Evolutionary conservation across 148 eudicot species (phyloP).

Genomic region (Rhododendron vialii): DNA sequence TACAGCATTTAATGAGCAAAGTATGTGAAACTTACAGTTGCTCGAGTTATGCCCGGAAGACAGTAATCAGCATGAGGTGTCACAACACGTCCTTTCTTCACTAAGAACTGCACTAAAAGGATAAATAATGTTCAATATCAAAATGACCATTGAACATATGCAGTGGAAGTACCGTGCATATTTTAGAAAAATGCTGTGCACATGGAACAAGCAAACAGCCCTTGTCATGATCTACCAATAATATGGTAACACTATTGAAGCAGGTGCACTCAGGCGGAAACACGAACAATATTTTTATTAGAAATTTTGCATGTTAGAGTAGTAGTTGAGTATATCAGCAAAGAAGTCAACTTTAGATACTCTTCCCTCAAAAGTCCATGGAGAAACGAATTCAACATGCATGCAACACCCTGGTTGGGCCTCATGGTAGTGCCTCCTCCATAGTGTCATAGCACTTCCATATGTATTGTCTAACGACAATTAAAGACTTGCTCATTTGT

Average conservation of each 20-base stretch:
- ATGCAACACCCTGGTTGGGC: not conserved
- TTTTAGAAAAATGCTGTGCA: not conserved
- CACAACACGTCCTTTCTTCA: constrained; percentile 76
- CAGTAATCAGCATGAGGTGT: constrained; percentile 98
- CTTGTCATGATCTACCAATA: not conserved
- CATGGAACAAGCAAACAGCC: not conserved
- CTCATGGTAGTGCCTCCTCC: not conserved
- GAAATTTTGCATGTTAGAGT: not conserved
- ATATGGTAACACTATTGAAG: not conserved
- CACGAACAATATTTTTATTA: not conserved
- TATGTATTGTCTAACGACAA: not conserved
- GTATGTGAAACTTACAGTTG: constrained; percentile 64
- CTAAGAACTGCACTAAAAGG: constrained; percentile 69
- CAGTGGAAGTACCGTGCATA: not conserved
- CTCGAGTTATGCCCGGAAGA: constrained; percentile 96
- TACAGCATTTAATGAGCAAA: not conserved
- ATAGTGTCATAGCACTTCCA: not conserved
- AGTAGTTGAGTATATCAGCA: not conserved
- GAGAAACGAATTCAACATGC: not conserved
- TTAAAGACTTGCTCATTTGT: not conserved
- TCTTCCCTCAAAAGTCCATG: not conserved
- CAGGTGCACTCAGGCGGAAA: not conserved
- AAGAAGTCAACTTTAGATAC: not conserved
- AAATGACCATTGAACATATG: not conserved
- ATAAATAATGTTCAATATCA: not conserved